A percentile compares a stretch with the other conserved stretches of the same genome.
Conservation (phyloP, 352 stramenopile species). For the Phytophthora brassicae region DNA sequence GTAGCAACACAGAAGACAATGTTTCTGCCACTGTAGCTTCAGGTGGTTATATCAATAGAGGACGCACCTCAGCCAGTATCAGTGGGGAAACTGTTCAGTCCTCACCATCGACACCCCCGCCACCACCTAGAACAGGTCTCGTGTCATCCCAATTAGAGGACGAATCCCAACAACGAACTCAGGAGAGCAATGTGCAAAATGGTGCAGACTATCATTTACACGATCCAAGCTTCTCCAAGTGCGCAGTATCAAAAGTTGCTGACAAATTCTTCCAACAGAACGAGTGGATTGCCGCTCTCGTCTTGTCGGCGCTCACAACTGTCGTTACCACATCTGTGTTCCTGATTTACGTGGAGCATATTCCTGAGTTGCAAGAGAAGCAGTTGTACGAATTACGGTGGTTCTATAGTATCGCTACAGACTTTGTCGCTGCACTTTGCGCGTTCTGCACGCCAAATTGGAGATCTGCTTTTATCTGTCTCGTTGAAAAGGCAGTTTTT, state of each 20-base stretch:
- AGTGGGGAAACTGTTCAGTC: conserved; percentile 28
- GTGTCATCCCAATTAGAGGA: conserved; percentile 16
- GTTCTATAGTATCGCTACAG: conserved; percentile 60
- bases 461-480: conserved; percentile 64
- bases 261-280: conserved; percentile 41
- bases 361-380: conserved; percentile 47
- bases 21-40: not conserved
- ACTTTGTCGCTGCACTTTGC: conserved; percentile 59
- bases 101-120: conserved; percentile 16
- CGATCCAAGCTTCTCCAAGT: conserved; percentile 31
- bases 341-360: conserved; percentile 41
- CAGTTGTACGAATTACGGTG: conserved; percentile 58
- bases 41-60: conserved; percentile 9
- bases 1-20: conserved; percentile 14
- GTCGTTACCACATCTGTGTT: conserved; percentile 41
- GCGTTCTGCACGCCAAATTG: conserved; percentile 64
- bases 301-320: conserved; percentile 37
- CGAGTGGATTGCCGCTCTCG: conserved; percentile 52
- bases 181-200: conserved; percentile 20
- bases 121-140: conserved; percentile 3
- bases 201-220: conserved; percentile 23
- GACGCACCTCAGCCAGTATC: conserved; percentile 28
- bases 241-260: conserved; percentile 41
- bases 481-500: conserved; percentile 71
- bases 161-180: not conserved